A percentile compares a stretch with the other conserved stretches of the same genome.
These are phyloP conservation scores for Monascus purpureus DNA, from an alignment of 495 filamentous ascomycete genomes.

Conservation along the genomic window DNA sequence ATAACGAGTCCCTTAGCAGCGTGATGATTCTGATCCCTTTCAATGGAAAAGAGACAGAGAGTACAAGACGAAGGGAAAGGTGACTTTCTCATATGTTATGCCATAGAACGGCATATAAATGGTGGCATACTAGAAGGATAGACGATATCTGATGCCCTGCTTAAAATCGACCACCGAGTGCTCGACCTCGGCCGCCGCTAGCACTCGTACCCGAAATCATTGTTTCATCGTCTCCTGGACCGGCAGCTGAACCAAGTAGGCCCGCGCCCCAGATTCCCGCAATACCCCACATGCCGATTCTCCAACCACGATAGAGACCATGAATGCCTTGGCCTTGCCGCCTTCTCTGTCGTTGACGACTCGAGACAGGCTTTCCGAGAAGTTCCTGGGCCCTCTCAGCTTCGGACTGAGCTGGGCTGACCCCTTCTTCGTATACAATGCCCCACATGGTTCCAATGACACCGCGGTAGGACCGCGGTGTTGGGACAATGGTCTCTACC, in stretches of 20 bases:
- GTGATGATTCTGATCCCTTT: too few relatives aligned
- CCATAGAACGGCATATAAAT: too few relatives aligned
- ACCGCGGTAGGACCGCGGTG: conserved; percentile 52
- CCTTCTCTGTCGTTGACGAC: conserved; percentile 25
- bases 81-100: too few relatives aligned
- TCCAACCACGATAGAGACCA: conserved; percentile 87
- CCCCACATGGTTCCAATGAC: conserved; percentile 77
- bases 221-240: conserved; percentile 20
- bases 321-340: conserved; percentile 65
- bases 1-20: too few relatives aligned
- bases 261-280: conserved; percentile 73
- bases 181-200: conserved; percentile 12
- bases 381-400: conserved; percentile 20
- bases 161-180: conserved; percentile 26
- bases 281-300: conserved; percentile 89
- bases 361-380: conserved; percentile 19
- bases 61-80: too few relatives aligned
- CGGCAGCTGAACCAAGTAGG: conserved; percentile 38
- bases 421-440: conserved; percentile 75
- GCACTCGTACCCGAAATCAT: conserved; percentile 7
- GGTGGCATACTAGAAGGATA: too few relatives aligned
- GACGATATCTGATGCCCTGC: too few relatives aligned
- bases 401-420: conserved; percentile 18
- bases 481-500: conserved; percentile 59
- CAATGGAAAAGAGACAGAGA: too few relatives aligned